phyloP scores from a whole-genome alignment of 768 basidiomycete genomes.

The Kwoniella europaea region DNA sequence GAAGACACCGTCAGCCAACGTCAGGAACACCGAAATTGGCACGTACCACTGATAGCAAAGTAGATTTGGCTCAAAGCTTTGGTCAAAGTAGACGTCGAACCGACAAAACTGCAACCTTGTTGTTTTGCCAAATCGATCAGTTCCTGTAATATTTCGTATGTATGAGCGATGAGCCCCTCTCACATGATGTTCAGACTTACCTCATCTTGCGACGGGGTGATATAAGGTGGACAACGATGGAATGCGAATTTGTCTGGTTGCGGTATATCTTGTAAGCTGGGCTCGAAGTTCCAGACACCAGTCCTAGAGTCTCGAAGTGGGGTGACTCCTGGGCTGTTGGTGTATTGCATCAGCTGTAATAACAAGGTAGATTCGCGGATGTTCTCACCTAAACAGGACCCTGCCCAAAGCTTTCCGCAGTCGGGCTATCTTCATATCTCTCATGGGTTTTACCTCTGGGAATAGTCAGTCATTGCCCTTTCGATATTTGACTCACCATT shows the following conservation, averaged over 20 bases:
- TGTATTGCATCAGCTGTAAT: conserved; percentile 10
- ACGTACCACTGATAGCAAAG: conserved; percentile 73
- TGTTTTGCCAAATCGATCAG: conserved; percentile 67
- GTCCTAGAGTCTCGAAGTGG: conserved; percentile 87
- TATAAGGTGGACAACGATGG: conserved; percentile 72
- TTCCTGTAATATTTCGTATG: conserved; percentile 63
- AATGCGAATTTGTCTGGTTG: conserved; percentile 83
- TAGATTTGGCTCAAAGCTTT: conserved; percentile 85
- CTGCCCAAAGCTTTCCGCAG: conserved; percentile 72
- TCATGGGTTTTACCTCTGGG: conserved; percentile 33
- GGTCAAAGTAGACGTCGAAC: conserved; percentile 88
- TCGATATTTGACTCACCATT: not conserved
- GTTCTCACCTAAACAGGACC: conserved; percentile 74
- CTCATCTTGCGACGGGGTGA: conserved; percentile 76
- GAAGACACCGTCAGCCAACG: not conserved
- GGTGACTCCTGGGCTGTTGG: conserved; percentile 77
- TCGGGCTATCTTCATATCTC: conserved; percentile 66
- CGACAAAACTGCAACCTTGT: conserved; percentile 70
- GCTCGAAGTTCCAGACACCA: conserved; percentile 80
- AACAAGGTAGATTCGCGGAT: not conserved
- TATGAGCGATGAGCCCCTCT: not conserved
- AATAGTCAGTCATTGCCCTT: not conserved
- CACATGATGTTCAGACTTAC: conserved; percentile 58
- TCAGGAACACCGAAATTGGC: not conserved
- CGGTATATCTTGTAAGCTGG: conserved; percentile 74